Conservation (phyloP, 2,329 filamentous ascomycete species). For the Neofusicoccum parvum region DNA sequence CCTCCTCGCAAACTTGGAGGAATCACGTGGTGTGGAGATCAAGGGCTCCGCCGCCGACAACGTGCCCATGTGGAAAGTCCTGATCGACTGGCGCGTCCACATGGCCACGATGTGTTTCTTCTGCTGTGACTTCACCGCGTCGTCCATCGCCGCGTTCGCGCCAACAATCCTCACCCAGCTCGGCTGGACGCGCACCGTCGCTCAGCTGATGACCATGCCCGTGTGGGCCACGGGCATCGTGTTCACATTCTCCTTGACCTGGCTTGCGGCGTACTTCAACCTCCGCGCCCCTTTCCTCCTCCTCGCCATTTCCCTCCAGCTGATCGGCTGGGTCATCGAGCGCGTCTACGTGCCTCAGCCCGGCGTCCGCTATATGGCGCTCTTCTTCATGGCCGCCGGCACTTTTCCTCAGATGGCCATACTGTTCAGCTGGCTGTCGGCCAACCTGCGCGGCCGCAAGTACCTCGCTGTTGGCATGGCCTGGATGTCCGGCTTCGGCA, state of each 20-base stretch:
- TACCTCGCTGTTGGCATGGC: slow-evolving; percentile 46
- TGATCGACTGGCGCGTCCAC: slow-evolving; percentile 47
- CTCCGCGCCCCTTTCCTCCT: slow-evolving; percentile 57
- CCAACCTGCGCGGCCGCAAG: slow-evolving; percentile 43
- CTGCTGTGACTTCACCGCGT: slow-evolving; percentile 38
- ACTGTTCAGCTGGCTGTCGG: slow-evolving; percentile 37
- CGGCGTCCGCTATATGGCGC: slow-evolving; percentile 28
- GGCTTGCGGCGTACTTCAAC: slow-evolving; percentile 61
- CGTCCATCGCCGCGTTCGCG: slow-evolving; percentile 46
- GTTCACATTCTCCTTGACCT: slow-evolving; percentile 46
- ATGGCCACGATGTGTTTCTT: slow-evolving; percentile 41
- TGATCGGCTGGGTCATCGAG: slow-evolving; percentile 34
- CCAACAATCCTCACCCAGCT: slow-evolving; percentile 66
- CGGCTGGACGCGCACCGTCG: slow-evolving; percentile 61
- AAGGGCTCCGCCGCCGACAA: slow-evolving; percentile 22
- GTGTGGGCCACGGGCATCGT: slow-evolving; percentile 29
- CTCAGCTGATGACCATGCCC: slow-evolving; percentile 60
- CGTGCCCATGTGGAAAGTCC: neutral
- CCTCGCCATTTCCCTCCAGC: neutral
- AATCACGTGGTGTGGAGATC: slow-evolving; percentile 31
- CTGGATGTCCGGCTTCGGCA: slow-evolving; percentile 48
- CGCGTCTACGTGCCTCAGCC: slow-evolving; percentile 20
- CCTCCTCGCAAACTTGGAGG: neutral
- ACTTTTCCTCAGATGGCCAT: slow-evolving; percentile 33
- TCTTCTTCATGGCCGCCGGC: slow-evolving; percentile 32